These are phyloP conservation scores for Pholiota adiposa DNA, from an alignment of 1,284 basidiomycete species.

Conservation along the genomic window DNA sequence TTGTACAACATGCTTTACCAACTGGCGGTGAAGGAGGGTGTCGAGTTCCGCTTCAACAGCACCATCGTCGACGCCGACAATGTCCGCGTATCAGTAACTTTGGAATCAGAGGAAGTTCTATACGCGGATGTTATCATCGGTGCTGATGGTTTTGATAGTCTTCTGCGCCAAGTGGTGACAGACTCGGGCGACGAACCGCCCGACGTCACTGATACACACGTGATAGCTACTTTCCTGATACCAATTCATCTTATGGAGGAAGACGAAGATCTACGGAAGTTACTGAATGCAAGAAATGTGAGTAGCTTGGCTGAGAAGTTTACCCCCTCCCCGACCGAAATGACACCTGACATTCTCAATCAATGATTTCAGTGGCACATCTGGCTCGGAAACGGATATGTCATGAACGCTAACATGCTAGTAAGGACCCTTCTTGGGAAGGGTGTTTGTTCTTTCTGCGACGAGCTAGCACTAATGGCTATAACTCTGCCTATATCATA, in stretches of 20 bases:
- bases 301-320: conserved; percentile 9
- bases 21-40: conserved; percentile 48
- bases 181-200: conserved; percentile 24
- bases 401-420: conserved; percentile 35
- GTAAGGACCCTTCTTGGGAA: conserved; percentile 22
- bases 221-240: conserved; percentile 44
- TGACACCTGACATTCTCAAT: not conserved
- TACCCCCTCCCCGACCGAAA: not conserved
- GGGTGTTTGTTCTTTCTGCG: not conserved
- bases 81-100: conserved; percentile 37
- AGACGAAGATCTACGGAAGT: conserved; percentile 38
- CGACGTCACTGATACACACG: conserved; percentile 38
- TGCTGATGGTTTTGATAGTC: conserved; percentile 59
- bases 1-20: conserved; percentile 58
- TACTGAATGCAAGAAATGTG: conserved; percentile 37
- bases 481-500: not conserved
- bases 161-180: conserved; percentile 50
- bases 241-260: conserved; percentile 36
- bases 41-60: conserved; percentile 51
- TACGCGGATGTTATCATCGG: conserved; percentile 55
- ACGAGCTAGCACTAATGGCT: not conserved
- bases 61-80: conserved; percentile 49
- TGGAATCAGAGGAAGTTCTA: conserved; percentile 41
- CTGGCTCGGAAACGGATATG: conserved; percentile 39
- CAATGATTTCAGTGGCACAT: conserved; percentile 36